Evolutionary conservation across 306 rosid species (phyloP).

Genomic region (Castanea crenata): DNA sequence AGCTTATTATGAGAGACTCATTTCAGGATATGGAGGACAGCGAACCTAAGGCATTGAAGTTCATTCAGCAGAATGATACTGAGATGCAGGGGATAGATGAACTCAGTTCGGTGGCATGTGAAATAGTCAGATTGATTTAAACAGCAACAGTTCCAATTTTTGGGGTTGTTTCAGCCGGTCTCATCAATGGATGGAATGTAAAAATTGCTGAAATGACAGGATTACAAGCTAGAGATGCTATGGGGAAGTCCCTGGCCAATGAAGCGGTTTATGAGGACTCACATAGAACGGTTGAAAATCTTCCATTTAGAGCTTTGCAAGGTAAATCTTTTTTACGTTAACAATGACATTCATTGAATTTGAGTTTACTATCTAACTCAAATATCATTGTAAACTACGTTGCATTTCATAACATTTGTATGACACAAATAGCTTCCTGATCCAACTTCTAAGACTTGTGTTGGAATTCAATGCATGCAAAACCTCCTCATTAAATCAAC

Average conservation of each 20-base stretch:
- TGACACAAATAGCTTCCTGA: background rate
- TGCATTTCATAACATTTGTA: background rate
- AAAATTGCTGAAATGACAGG: conserved; percentile 69
- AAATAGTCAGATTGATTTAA: conserved; percentile 75
- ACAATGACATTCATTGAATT: background rate
- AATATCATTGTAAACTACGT: background rate
- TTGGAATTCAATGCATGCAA: background rate
- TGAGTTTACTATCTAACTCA: conserved; percentile 8
- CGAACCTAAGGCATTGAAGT: conserved; percentile 32
- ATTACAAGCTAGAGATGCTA: conserved; percentile 44
- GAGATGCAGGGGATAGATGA: conserved; percentile 39
- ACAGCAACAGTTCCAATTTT: conserved; percentile 26
- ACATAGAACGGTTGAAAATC: conserved; percentile 31
- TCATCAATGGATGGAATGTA: conserved; percentile 80
- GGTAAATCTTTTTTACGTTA: conserved; percentile 40
- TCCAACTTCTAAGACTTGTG: conserved; percentile 4
- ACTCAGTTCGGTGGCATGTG: conserved; percentile 71
- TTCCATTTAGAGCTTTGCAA: conserved; percentile 52
- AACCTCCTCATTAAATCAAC: background rate
- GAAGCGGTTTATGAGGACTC: conserved; percentile 63
- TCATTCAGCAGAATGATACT: background rate
- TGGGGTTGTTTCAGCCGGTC: conserved; percentile 60
- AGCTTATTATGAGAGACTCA: conserved; percentile 70
- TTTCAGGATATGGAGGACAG: conserved; percentile 35
- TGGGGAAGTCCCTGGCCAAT: conserved; percentile 66